Conservation (phyloP, 73 alveolate genomes). For the Stentor roeselii region DNA sequence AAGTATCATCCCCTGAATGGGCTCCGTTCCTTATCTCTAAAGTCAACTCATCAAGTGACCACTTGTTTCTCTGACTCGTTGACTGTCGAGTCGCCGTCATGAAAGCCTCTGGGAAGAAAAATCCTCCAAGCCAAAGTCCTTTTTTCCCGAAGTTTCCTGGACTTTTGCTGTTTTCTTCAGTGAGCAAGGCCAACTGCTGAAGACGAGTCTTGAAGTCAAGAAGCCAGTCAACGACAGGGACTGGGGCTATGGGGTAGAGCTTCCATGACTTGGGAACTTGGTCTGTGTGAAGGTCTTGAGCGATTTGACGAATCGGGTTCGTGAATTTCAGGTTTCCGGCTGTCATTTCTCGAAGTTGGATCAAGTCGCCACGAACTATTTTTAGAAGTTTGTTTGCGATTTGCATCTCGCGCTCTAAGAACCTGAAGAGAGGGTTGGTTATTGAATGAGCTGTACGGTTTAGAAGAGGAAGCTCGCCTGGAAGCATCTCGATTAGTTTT, state of each 20-base stretch:
- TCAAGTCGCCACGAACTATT: constrained; percentile 67
- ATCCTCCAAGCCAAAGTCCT: constrained; percentile 98
- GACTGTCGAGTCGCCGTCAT: constrained; percentile 98
- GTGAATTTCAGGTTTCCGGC: constrained; percentile 85
- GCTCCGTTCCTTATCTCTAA: constrained; percentile 57
- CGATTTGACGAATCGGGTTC: constrained; percentile 76
- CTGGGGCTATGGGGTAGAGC: constrained; percentile 69
- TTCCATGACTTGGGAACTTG: constrained; percentile 91
- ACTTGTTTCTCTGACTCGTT: constrained; percentile 76
- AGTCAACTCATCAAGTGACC: constrained; percentile 90
- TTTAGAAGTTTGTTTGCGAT: constrained; percentile 77
- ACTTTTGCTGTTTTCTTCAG: constrained; percentile 2
- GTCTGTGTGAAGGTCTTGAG: constrained; percentile 82
- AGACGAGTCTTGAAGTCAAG: constrained; percentile 88
- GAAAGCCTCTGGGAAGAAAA: constrained; percentile 99
- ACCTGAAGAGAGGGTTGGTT: constrained; percentile 93
- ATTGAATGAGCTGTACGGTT: constrained; percentile 71
- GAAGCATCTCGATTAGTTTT: constrained; percentile 62
- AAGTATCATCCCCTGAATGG: constrained; percentile 61
- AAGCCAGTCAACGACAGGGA: constrained; percentile 95
- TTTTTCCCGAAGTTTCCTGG: constrained; percentile 22
- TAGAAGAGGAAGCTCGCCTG: constrained; percentile 55
- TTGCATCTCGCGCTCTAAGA: constrained; percentile 93
- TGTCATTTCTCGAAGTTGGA: constrained; percentile 75
- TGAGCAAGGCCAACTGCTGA: constrained; percentile 55